A percentile compares a stretch with the other conserved stretches of the same genome.
Evolutionary conservation across 768 basidiomycete genomes (phyloP).

Genomic region (Ramaria rubella): DNA sequence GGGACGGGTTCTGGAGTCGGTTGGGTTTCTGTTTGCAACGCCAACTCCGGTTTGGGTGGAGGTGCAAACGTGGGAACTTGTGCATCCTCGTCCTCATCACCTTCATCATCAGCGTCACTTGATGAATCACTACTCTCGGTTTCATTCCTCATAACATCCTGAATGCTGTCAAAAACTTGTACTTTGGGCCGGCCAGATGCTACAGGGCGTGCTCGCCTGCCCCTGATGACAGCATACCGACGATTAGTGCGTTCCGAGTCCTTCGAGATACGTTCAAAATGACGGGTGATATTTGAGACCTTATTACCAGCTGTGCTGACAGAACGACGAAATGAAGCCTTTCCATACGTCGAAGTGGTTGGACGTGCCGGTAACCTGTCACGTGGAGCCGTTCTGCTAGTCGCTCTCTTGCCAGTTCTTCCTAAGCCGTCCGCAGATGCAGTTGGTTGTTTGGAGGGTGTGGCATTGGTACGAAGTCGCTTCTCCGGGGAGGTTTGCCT

Average conservation of each 20-base stretch:
- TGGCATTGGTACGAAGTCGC: constrained; percentile 23
- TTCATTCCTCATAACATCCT: constrained; percentile 82
- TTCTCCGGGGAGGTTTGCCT: constrained; percentile 73
- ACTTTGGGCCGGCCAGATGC: constrained; percentile 84
- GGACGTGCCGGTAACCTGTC: constrained; percentile 40
- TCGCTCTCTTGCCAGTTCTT: constrained; percentile 25
- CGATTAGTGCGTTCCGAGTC: constrained; percentile 71
- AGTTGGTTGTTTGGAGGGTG: constrained; percentile 33
- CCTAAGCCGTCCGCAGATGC: constrained; percentile 8
- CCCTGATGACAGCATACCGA: constrained; percentile 80
- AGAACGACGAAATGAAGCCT: constrained; percentile 47
- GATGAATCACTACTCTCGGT: constrained; percentile 66
- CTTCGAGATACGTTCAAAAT: constrained; percentile 79
- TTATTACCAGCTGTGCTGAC: constrained; percentile 48
- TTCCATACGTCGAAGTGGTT: constrained; percentile 34
- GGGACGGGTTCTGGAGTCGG: background rate
- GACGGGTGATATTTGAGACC: constrained; percentile 83
- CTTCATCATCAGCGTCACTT: constrained; percentile 61
- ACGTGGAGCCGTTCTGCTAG: constrained; percentile 25
- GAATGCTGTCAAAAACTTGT: constrained; percentile 80
- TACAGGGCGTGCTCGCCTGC: constrained; percentile 83
- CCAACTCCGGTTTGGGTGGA: background rate
- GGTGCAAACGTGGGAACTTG: constrained; percentile 18
- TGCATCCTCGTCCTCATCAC: constrained; percentile 48
- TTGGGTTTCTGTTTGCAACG: background rate